Evolutionary conservation across 176 grass and related monocot species (phyloP), one percentile per base, ranked within the genome.

Genomic region (Triticum dicoccoides): DNA sequence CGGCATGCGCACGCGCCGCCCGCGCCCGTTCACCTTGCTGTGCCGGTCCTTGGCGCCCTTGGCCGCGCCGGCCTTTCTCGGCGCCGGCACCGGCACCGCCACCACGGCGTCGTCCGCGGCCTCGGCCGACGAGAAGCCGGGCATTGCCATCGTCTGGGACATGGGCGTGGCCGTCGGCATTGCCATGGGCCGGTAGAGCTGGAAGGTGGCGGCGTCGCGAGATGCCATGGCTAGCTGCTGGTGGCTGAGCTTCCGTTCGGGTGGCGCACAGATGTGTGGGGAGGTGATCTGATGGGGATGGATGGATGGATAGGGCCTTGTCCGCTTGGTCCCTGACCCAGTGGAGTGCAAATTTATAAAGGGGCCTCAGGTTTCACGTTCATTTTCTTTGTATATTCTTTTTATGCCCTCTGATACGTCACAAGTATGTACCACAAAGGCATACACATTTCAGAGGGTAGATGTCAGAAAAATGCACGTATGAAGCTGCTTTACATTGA

Each of bases 11-110:
- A 98, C 94, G 67, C 95, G 93, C 25, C 95, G 84, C 6, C 95
- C 95, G 62, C 95, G 89, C 10, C 95, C 95, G 76, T 98, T 94
- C 62, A 98, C 93, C 93, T 98, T 98, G 86, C 89, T 98, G 87
- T 98, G 95, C 34, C 91, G 85, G 91, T 98, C 95, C 87, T 95
- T 98, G 63, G 89, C 37, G 29, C 89, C 74, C 44, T 83, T 79
- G 1, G 72, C 73, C 61, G 80, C 80, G 17, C 59, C 15, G 7
- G 73, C 23, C 83, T 90, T 92, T 27, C 69, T 83, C 10, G 61
- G 34, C 65, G 56, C 45, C 20, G 80, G 77, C 58, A 13, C 77
- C 38, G 18, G 77, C 58, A 18, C 77, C 38, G 18, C 2, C 56
- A 9, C 56, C 56, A 59, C 56, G 18, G 18, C 73, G 80, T 52